phyloP scores from a whole-genome alignment of 2,329 filamentous ascomycete species.

The Pyrenochaeta sp. region DNA sequence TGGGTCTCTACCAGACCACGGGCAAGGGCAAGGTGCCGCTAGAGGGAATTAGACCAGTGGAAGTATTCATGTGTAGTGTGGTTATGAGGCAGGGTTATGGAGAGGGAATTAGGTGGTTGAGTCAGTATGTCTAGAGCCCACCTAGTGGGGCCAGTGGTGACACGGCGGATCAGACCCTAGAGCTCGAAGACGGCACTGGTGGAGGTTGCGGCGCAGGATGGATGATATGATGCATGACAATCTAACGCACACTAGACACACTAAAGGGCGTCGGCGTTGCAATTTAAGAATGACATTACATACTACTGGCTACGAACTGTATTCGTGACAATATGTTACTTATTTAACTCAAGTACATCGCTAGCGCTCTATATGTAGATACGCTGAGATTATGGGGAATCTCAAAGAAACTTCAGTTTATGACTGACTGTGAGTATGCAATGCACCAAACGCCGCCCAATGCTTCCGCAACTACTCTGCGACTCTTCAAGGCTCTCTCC shows the following conservation, averaged over 20 bases:
- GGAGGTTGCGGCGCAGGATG: not conserved
- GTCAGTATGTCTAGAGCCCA: constrained; percentile 49
- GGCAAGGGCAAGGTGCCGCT: constrained; percentile 50
- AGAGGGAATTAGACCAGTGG: constrained; percentile 66
- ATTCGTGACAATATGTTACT: not conserved
- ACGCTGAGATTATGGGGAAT: not conserved
- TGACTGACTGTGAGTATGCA: not conserved
- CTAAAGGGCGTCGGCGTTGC: constrained; percentile 28
- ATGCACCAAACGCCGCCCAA: constrained; percentile 6
- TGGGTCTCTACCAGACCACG: constrained; percentile 82
- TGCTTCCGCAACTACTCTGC: not conserved
- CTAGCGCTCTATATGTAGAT: not conserved
- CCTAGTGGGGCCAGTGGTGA: not conserved
- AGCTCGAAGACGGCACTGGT: not conserved
- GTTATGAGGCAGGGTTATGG: constrained; percentile 86
- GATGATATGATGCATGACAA: constrained; percentile 12
- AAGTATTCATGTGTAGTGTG: constrained; percentile 97
- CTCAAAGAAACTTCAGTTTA: not conserved
- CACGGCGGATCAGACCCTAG: not conserved
- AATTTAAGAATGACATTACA: constrained; percentile 24
- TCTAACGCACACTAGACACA: constrained; percentile 14
- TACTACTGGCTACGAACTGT: not conserved
- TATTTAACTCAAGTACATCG: not conserved
- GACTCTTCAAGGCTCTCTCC: not conserved
- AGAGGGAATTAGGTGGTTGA: constrained; percentile 54